Evolutionary conservation across 1,284 basidiomycete species (phyloP), one percentile per base, ranked within the genome.

Genomic region (Pascua guehoae): DNA sequence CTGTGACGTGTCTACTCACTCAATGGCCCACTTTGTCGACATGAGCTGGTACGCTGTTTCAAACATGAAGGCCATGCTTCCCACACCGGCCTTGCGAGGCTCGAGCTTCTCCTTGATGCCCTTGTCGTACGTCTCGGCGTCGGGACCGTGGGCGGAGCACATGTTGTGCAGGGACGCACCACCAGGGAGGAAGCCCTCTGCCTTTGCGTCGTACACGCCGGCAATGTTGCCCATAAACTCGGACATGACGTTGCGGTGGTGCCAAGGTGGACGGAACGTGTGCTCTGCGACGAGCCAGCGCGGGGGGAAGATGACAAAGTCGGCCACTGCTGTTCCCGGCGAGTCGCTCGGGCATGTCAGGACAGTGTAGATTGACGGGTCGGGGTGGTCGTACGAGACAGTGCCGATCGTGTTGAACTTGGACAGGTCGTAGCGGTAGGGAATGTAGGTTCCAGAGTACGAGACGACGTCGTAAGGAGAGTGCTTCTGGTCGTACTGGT

Each of bases 391-490:
- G 57, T 82, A 84, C 40, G 83, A 82, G 65, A 87, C 84, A 54
- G 82, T 83, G 38, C 86, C 86, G 54, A 87, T 82, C 61, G 81
- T 81, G 67, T 83, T 78, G 74, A 87, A 88, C 68, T 85, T 85
- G 67, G 81, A 80, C 68, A 87, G 71, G 40, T 83, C 83, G 67
- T 88, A 87, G 71, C 87, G 87, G 78, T 85, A 87, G 1, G 86
- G 86, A 3, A 86, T 80, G 65, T 87, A 87, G 74, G 85, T 87
- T 55, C 84, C 84, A 53, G 83, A 81, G 82, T 83, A 87, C 0
- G 85, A 85, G 46, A 88, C 86, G 37, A 88, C 86, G 66, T 88
- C 86, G 55, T 55, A 63, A 24, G 62, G 62, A 12, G 48, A 46
- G 58, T 63, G 58, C 37, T 46, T n/a, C 58, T 83, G 75, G 81